These are phyloP conservation scores for Penicillium psychrosexuale DNA, from an alignment of 2,329 filamentous ascomycete species.

Conservation along the genomic window DNA sequence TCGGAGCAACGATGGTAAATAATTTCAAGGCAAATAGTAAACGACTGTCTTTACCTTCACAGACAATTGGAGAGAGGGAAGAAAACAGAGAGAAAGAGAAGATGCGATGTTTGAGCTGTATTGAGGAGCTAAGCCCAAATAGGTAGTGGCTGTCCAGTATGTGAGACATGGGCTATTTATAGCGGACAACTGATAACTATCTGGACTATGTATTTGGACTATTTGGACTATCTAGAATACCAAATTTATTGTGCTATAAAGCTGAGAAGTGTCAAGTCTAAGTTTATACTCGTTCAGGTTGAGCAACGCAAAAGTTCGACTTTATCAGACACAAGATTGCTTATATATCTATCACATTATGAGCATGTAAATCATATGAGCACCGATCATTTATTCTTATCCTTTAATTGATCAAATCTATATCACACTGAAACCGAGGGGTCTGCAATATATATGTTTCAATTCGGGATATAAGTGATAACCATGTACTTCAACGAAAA, in stretches of 20 bases:
- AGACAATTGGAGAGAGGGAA: neutral
- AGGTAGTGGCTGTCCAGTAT: conserved; percentile 5
- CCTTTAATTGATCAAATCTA: neutral
- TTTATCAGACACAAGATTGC: too few species aligned
- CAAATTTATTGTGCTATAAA: too few species aligned
- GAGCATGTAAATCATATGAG: neutral
- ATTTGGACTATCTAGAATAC: neutral
- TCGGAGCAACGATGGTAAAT: conserved; percentile 1
- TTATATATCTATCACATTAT: neutral
- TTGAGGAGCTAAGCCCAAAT: conserved; percentile 21
- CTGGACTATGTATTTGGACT: neutral
- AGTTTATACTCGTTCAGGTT: neutral
- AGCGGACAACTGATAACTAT: conserved; percentile 1
- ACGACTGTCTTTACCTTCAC: conserved; percentile 10
- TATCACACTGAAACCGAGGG: neutral
- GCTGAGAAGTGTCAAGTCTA: neutral
- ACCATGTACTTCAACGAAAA: too few species aligned
- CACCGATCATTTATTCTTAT: neutral
- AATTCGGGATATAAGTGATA: too few species aligned
- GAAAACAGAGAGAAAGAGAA: conserved; percentile 7
- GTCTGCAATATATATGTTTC: neutral
- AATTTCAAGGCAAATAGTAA: neutral
- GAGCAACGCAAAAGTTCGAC: neutral
- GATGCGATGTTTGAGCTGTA: conserved; percentile 17
- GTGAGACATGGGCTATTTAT: conserved; percentile 27